Percentiles rank a stretch among this genome's conserved stretches.
Evolutionary conservation across 257 asterid species (phyloP).

Genomic region (Solanum verrucosum): DNA sequence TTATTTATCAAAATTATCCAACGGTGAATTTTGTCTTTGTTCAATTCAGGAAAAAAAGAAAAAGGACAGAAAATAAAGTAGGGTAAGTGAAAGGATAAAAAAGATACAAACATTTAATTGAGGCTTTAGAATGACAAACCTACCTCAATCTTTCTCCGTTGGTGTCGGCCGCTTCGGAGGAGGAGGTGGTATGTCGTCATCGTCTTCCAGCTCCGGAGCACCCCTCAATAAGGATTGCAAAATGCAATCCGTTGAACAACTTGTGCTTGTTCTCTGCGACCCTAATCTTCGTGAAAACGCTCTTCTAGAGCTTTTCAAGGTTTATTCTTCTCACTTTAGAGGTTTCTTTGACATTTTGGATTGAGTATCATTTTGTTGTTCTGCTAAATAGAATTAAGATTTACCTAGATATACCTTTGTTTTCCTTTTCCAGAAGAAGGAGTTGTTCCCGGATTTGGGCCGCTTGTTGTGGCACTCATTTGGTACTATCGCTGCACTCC

Average conservation of each 20-base stretch:
- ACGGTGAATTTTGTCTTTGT: background rate
- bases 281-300: constrained; percentile 12
- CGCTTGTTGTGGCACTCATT: constrained; percentile 23
- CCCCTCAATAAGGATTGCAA: constrained; percentile 40
- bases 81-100: background rate
- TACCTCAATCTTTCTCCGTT: constrained; percentile 26
- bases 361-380: background rate
- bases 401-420: background rate
- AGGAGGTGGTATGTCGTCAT: background rate
- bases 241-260: constrained; percentile 47
- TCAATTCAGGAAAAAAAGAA: background rate
- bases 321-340: background rate
- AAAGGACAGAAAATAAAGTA: background rate
- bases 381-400: background rate
- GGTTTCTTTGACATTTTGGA: background rate
- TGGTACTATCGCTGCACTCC: constrained; percentile 25
- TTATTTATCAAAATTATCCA: background rate
- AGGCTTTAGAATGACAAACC: constrained; percentile 18
- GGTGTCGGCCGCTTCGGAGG: constrained; percentile 14
- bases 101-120: background rate
- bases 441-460: constrained; percentile 9
- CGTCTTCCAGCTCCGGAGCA: constrained; percentile 7
- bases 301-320: constrained; percentile 15
- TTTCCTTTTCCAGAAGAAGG: constrained; percentile 8
- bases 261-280: constrained; percentile 14